Percentiles rank a stretch among this genome's conserved stretches.
These are phyloP conservation scores for Amanita subjunquillea DNA, from an alignment of 768 basidiomycete species.

Conservation along the genomic window DNA sequence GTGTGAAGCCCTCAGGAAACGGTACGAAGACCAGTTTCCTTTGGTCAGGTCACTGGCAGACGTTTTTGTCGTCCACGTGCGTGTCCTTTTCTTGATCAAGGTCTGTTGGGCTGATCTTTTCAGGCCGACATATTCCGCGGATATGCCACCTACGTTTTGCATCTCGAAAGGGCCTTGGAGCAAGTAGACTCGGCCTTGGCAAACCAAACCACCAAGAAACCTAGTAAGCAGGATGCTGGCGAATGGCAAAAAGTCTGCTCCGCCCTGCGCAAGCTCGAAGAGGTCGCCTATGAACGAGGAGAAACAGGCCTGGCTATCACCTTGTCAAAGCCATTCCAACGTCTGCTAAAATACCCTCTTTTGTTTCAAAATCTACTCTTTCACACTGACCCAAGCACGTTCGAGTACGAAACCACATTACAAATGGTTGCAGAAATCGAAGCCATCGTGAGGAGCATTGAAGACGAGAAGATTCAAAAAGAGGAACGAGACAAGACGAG, in stretches of 20 bases:
- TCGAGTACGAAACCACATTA: conserved; percentile 93
- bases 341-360: conserved; percentile 92
- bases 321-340: conserved; percentile 93
- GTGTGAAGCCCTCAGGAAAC: conserved; percentile 73
- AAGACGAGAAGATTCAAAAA: conserved; percentile 96
- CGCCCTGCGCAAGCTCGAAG: conserved; percentile 68
- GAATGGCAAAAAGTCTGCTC: conserved; percentile 75
- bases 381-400: conserved; percentile 94
- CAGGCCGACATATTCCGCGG: conserved; percentile 91
- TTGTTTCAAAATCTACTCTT: conserved; percentile 96
- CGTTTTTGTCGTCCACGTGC: conserved; percentile 88
- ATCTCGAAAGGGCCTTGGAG: conserved; percentile 82
- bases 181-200: conserved; percentile 77
- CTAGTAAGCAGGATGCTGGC: conserved; percentile 71
- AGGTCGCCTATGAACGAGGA: conserved; percentile 71
- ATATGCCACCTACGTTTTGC: conserved; percentile 91
- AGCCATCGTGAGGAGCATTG: conserved; percentile 90
- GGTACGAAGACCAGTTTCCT: conserved; percentile 94
- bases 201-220: conserved; percentile 57
- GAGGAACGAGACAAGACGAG: conserved; percentile 94
- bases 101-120: conserved; percentile 2
- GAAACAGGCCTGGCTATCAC: conserved; percentile 94
- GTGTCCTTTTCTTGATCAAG: conserved; percentile 5
- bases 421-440: conserved; percentile 98
- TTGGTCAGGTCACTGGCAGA: conserved; percentile 88